These are phyloP conservation scores for Jacaranda mimosifolia DNA, from an alignment of 257 asterid species.

Conservation along the genomic window DNA sequence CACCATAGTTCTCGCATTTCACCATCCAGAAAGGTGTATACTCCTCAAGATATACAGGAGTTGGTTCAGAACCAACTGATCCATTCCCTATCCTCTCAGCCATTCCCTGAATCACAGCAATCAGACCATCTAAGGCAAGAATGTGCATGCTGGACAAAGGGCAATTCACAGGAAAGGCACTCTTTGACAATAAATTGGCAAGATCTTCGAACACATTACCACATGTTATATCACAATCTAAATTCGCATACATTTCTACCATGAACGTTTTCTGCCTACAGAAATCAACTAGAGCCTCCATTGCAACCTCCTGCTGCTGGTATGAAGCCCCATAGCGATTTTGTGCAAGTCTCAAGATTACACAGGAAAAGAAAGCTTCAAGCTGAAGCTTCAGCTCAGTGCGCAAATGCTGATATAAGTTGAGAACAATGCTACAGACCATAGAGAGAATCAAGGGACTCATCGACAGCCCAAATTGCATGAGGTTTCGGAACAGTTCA, in stretches of 20 bases:
- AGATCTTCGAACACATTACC: slow-evolving; percentile 95
- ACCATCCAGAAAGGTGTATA: slow-evolving; percentile 97
- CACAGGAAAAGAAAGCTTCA: slow-evolving; percentile 96
- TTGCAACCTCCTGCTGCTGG: slow-evolving; percentile 99
- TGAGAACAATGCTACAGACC: slow-evolving; percentile 94
- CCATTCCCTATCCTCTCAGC: slow-evolving; percentile 98
- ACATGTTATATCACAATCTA: slow-evolving; percentile 96
- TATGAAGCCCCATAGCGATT: slow-evolving; percentile 90
- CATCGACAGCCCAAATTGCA: slow-evolving; percentile 93
- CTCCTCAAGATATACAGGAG: slow-evolving; percentile 72
- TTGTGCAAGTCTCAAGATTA: slow-evolving; percentile 90
- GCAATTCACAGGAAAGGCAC: slow-evolving; percentile 96
- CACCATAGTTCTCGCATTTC: slow-evolving; percentile 81
- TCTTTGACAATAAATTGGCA: slow-evolving; percentile 88
- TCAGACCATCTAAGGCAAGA: slow-evolving; percentile 97
- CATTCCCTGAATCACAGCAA: slow-evolving; percentile 99
- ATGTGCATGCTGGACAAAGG: slow-evolving; percentile 96
- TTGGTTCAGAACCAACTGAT: slow-evolving; percentile 65
- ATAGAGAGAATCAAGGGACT: slow-evolving; percentile 94
- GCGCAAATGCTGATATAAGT: slow-evolving; percentile 86
- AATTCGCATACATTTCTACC: slow-evolving; percentile 94
- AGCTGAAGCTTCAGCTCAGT: slow-evolving; percentile 89
- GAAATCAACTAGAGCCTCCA: slow-evolving; percentile 98
- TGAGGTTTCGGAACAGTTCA: slow-evolving; percentile 84
- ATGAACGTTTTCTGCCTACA: slow-evolving; percentile 92